Percentiles rank a stretch among this genome's conserved stretches.
phyloP scores from a whole-genome alignment of 148 eudicot genomes.

The Chenopodium album region DNA sequence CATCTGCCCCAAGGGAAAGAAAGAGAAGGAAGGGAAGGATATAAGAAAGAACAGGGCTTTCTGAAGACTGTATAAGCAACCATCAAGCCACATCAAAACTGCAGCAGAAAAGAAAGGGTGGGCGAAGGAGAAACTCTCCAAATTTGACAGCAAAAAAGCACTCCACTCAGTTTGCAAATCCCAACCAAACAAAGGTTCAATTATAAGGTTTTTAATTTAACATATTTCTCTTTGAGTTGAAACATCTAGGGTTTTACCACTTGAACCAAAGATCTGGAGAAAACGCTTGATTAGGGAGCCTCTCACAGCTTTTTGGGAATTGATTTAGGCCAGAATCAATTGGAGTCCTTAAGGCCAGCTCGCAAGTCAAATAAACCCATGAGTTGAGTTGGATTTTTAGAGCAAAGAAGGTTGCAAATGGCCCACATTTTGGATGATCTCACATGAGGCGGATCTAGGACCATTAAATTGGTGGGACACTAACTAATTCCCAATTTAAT shows the following conservation, averaged over 20 bases:
- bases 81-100: background rate
- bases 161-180: background rate
- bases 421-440: background rate
- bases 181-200: background rate
- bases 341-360: background rate
- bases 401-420: background rate
- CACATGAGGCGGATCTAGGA: no score
- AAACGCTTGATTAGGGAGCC: background rate
- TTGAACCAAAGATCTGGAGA: background rate
- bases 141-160: no score
- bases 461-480: no score
- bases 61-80: background rate
- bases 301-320: background rate
- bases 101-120: background rate
- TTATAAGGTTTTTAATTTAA: no score
- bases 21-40: background rate
- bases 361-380: background rate
- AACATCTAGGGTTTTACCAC: background rate
- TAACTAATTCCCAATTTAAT: no score
- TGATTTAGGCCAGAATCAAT: no score
- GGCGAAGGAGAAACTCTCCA: background rate
- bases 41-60: background rate
- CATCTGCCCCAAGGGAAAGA: background rate
- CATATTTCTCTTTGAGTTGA: background rate
- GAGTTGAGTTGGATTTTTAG: background rate